Evolutionary conservation across 495 filamentous ascomycete genomes (phyloP).

Genomic region (Penicillium paxilli): DNA sequence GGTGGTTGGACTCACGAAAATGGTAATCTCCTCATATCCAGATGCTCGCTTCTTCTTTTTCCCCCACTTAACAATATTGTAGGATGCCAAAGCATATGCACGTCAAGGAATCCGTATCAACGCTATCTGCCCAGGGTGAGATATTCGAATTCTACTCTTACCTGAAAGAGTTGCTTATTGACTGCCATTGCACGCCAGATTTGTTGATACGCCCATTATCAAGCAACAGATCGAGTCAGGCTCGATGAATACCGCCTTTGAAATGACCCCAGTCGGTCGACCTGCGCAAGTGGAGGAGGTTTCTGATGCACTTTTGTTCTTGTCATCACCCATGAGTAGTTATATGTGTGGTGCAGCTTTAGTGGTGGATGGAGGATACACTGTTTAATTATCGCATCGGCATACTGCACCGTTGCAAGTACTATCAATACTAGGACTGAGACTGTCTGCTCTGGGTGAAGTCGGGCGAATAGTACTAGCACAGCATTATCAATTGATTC

Average conservation of each 20-base stretch:
- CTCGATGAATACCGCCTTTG: slow-evolving; percentile 18
- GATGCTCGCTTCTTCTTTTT: too few species aligned
- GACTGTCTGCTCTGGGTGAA: too few species aligned
- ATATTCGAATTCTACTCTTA: neutral
- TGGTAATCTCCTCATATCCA: slow-evolving; percentile 6
- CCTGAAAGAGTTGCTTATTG: too few species aligned
- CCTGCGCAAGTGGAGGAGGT: slow-evolving; percentile 53
- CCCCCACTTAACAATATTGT: slow-evolving; percentile 9
- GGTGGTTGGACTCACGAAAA: slow-evolving; percentile 43
- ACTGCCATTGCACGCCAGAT: slow-evolving; percentile 7
- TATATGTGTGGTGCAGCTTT: slow-evolving; percentile 36
- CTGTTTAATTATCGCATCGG: too few species aligned
- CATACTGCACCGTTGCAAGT: neutral
- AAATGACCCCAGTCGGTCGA: slow-evolving; percentile 20
- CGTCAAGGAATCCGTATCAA: slow-evolving; percentile 49
- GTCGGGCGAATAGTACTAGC: too few species aligned
- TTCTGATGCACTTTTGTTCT: slow-evolving; percentile 66
- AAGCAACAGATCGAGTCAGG: slow-evolving; percentile 21
- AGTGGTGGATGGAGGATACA: slow-evolving; percentile 24
- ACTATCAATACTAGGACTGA: too few species aligned
- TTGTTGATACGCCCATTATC: slow-evolving; percentile 42
- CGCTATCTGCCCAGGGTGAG: slow-evolving; percentile 47
- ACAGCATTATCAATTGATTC: too few species aligned
- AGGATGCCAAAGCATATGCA: slow-evolving; percentile 46
- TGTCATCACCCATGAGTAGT: slow-evolving; percentile 50